A percentile compares a stretch with the other conserved stretches of the same genome.
phyloP scores from a whole-genome alignment of 352 stramenopile species.

The Pythium phragmiticola region DNA sequence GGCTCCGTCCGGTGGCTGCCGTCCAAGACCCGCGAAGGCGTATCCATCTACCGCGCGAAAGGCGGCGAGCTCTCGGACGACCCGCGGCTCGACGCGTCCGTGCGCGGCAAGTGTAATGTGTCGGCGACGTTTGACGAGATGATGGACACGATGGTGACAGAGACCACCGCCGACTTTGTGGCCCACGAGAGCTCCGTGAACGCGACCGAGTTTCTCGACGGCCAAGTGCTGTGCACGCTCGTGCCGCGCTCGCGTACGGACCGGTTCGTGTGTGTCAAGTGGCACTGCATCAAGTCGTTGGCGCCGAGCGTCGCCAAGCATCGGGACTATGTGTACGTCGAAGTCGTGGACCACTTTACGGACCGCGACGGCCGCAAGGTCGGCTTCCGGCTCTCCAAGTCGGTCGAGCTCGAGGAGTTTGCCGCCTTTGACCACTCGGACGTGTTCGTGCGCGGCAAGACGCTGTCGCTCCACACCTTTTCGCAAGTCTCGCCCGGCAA shows the following conservation, averaged over 20 bases:
- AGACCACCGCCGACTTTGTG: constrained; percentile 64
- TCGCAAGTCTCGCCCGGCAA: constrained; percentile 52
- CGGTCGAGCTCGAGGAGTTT: constrained; percentile 62
- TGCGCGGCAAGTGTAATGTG: constrained; percentile 72
- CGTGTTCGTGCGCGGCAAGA: constrained; percentile 70
- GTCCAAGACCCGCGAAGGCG: constrained; percentile 58
- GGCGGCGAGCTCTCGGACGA: constrained; percentile 48
- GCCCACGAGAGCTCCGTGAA: constrained; percentile 64
- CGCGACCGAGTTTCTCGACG: constrained; percentile 74
- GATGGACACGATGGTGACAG: constrained; percentile 74
- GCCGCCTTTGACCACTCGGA: constrained; percentile 45
- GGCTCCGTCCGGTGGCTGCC: constrained; percentile 71
- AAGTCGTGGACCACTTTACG: constrained; percentile 79
- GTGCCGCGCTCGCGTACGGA: constrained; percentile 59
- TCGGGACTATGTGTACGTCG: constrained; percentile 82
- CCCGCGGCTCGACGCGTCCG: constrained; percentile 59
- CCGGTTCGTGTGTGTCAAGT: constrained; percentile 82
- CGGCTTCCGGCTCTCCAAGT: constrained; percentile 75
- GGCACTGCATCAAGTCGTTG: constrained; percentile 72
- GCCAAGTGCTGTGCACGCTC: constrained; percentile 71
- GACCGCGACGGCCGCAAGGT: constrained; percentile 58
- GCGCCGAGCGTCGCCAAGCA: constrained; percentile 74
- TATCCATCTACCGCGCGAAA: constrained; percentile 68
- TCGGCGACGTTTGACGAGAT: constrained; percentile 75
- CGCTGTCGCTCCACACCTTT: constrained; percentile 73